Percentiles rank a stretch among this genome's conserved stretches.
Evolutionary conservation across 768 basidiomycete species (phyloP).

Genomic region (Trametes gibbosa): DNA sequence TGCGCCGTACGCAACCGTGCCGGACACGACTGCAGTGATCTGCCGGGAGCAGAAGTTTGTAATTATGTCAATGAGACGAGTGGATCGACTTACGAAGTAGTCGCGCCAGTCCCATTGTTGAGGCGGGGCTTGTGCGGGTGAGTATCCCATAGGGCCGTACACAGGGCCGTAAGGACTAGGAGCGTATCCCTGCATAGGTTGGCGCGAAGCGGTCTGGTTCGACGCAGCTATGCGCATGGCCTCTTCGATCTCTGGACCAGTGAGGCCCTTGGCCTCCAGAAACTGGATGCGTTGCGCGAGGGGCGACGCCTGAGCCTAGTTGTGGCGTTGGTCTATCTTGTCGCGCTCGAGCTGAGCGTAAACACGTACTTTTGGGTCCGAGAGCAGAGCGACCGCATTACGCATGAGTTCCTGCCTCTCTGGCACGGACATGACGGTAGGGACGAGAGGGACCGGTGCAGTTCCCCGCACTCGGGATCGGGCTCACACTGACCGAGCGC

Average conservation of each 20-base stretch:
- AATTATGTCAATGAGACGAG: conserved; percentile 24
- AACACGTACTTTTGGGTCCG: conserved; percentile 69
- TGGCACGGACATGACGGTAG: conserved; percentile 41
- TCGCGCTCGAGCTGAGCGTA: not conserved
- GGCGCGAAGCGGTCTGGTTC: conserved; percentile 22
- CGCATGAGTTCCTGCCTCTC: conserved; percentile 73
- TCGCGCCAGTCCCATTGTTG: conserved; percentile 93
- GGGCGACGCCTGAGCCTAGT: conserved; percentile 72
- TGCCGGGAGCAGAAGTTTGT: conserved; percentile 30
- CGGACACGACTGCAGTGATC: conserved; percentile 93
- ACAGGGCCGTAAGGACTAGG: conserved; percentile 35
- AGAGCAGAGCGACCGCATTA: conserved; percentile 81
- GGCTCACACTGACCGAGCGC: not conserved
- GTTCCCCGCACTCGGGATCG: conserved; percentile 10
- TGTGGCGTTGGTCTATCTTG: not conserved
- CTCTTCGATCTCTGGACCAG: conserved; percentile 77
- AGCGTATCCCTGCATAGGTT: conserved; percentile 19
- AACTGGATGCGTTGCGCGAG: conserved; percentile 87
- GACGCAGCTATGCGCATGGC: conserved; percentile 66
- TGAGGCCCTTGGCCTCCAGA: conserved; percentile 92
- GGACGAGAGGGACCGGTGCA: not conserved
- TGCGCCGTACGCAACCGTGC: conserved; percentile 78
- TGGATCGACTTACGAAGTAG: conserved; percentile 72
- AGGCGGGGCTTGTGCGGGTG: conserved; percentile 36
- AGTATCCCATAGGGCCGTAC: conserved; percentile 46